Base-by-base conservation (phyloP, 140 eudicot genomes). In the Bidens hawaiensis region DNA sequence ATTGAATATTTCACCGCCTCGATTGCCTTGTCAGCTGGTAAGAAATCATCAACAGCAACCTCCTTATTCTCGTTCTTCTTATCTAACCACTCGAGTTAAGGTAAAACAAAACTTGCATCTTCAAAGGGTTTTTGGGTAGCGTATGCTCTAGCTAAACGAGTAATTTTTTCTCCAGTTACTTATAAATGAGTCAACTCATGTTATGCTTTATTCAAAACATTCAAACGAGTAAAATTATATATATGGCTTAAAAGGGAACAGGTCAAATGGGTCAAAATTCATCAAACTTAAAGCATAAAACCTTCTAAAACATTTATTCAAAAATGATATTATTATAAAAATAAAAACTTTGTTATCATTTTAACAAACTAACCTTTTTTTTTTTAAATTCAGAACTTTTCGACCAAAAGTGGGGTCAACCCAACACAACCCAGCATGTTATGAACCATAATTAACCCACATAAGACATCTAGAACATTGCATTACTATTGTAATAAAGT, bases 1-100 rank as follows among this genome's bases (percentile, higher is more conserved):
- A 85, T 80, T 9, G 97, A 85, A 62, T 77, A 69, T 53, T 83
- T 88, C 67, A 85, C 75, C 11, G 97, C 95, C 38, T 85, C 86
- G n/a, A 64, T 71, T 15, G 95, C 97, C 40, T 69, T 67, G n/a
- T 78, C 64, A 67, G 86, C 84, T 11, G 95, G 91, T 61, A 89
- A 82, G 66, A 89, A 89, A 64, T 89, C 83, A 58, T 85, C 77
- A 51, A 85, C 97, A n/a, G 91, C 97, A 57, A 89, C 97, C 48
- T 89, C 88, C 76, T 89, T 85, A 82, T 85, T 89, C 84, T 89
- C 97, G 10, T 89, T 89, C 76, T 89, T 89, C 84, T 89, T 85
- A 72, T 89, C 96, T 88, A 64, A 56, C 53, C 51, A 50, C 4
- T 46, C n/a, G 71, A 73, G 77, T 75, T 71, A 76, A 83, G 75